Base-by-base conservation (phyloP, 78 protist species). In the Trichosphaerium sp. region DNA sequence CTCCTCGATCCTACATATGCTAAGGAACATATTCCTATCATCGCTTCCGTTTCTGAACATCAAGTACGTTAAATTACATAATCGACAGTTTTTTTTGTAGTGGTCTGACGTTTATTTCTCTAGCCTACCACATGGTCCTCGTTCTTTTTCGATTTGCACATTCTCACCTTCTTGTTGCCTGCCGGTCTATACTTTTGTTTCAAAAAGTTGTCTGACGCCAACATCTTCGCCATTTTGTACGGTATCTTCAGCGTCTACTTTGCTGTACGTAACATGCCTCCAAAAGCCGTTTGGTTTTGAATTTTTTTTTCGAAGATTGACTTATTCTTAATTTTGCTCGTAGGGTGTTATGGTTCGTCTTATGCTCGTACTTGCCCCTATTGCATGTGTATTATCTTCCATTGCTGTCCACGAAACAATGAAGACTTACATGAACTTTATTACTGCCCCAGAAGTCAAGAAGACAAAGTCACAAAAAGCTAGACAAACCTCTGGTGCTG, bases 31-130 rank as follows among this genome's bases (percentile, higher is more conserved):
- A 92, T 93, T 48, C 97, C 99, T 57, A 92, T 97, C 74, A 89
- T 95, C 51, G 98, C 95, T 37, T 94, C 98, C 0, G 98, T 97
- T 38, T 84, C 96, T 0, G 99, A 97, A 79, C 99, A 97, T 72
- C 99, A 94, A 80, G 94, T n/a, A n/a, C n/a, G n/a, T n/a, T n/a
- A n/a, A n/a, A n/a, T n/a, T n/a, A n/a, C n/a, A n/a, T n/a, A n/a
- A n/a, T n/a, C n/a, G n/a, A 18, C 18, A 57, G 25, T 57, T 15
- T n/a, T 15, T 18, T 57, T 57, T 57, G 15, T 15, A 57, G 15
- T 57, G 15, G n/a, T 57, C 18, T 35, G 18, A 57, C n/a, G 15
- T 28, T 57, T 57, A 15, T 15, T 57, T 15, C 92, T 82, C 65
- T 89, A 91, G 84, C 88, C 94, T 10, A 80, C 91, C 21, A 1